Percentiles rank a stretch among this genome's conserved stretches.
phyloP scores from a whole-genome alignment of 768 basidiomycete genomes.

The Suillus brevipes region DNA sequence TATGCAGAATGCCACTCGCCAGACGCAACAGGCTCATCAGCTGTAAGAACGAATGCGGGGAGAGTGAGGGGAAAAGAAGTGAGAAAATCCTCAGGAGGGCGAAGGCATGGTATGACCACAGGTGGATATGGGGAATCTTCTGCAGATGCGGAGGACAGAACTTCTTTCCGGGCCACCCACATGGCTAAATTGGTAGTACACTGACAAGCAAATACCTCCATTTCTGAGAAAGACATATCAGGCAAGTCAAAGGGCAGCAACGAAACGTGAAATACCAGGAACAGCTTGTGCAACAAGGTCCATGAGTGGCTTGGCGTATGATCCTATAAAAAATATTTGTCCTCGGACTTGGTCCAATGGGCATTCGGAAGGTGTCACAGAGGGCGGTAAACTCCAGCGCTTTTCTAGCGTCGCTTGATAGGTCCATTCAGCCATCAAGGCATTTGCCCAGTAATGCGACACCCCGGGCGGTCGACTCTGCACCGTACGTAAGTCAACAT shows the following conservation, averaged over 20 bases:
- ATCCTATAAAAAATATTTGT: slow-evolving; percentile 87
- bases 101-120: slow-evolving; percentile 26
- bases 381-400: slow-evolving; percentile 66
- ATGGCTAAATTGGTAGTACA: slow-evolving; percentile 67
- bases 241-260: not conserved
- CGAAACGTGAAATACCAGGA: slow-evolving; percentile 49
- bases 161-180: slow-evolving; percentile 60
- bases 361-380: slow-evolving; percentile 47
- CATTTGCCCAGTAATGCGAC: slow-evolving; percentile 89
- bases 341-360: slow-evolving; percentile 70
- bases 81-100: slow-evolving; percentile 45
- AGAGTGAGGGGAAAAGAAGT: slow-evolving; percentile 60
- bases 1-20: slow-evolving; percentile 27
- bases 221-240: slow-evolving; percentile 44
- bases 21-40: slow-evolving; percentile 25
- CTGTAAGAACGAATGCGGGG: slow-evolving; percentile 39
- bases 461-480: slow-evolving; percentile 93
- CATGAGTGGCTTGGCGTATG: slow-evolving; percentile 83
- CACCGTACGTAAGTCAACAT: slow-evolving; percentile 9
- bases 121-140: slow-evolving; percentile 2
- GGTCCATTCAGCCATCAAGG: slow-evolving; percentile 87
- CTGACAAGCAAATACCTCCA: slow-evolving; percentile 63
- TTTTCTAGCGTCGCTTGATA: slow-evolving; percentile 86
- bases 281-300: slow-evolving; percentile 71
- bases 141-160: slow-evolving; percentile 33